Base-by-base conservation (phyloP, 129 eudicot species). In the Lactuca sativa region DNA sequence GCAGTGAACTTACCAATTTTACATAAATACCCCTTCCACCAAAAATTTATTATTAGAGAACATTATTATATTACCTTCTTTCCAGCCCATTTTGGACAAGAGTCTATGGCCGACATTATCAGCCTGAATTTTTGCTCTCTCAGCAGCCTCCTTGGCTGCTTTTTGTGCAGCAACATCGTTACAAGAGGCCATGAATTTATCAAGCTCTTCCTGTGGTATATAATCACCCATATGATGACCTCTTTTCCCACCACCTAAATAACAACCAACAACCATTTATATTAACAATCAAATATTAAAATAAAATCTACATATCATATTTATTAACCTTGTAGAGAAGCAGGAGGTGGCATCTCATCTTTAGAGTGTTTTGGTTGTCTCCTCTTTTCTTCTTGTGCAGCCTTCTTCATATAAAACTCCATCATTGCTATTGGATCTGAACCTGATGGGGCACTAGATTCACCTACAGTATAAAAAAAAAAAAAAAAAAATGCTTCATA, bases 201-300 rank as follows among this genome's bases (percentile, higher is more conserved):
- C 83, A 16, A 90, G 96, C 68, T 90, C 93, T 77, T 90, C 96
- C 15, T n/a, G 88, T 54, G 96, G 96, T 55, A 90, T 90, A 57
- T 84, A 90, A 60, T 86, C 93, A 34, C 96, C 96, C 96, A 90
- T 90, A 66, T 90, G 96, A 75, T 90, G 96, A 43, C 96, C 96
- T 76, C 83, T 82, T 66, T 86, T 90, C 34, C 70, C 70, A 5
- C 78, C 63, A 81, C 70, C 87, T 83, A 63, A 6, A 18, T 18
- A 18, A 18, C 21, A 18, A 18, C 21, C 21, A 18, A 18, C 21
- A 18, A 18, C 21, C 21, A 18, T 18, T 18, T 18, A 18, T 18
- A 18, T 18, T 18, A 18, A 18, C 0, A 18, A 18, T 18, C 21
- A 18, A 18, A 18, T 18, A 18, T 18, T 18, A 0, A 18, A 18